Percentiles rank a stretch among this genome's conserved stretches.
Conservation (phyloP, 1,284 basidiomycete species). For the Gymnopus androsaceus region DNA sequence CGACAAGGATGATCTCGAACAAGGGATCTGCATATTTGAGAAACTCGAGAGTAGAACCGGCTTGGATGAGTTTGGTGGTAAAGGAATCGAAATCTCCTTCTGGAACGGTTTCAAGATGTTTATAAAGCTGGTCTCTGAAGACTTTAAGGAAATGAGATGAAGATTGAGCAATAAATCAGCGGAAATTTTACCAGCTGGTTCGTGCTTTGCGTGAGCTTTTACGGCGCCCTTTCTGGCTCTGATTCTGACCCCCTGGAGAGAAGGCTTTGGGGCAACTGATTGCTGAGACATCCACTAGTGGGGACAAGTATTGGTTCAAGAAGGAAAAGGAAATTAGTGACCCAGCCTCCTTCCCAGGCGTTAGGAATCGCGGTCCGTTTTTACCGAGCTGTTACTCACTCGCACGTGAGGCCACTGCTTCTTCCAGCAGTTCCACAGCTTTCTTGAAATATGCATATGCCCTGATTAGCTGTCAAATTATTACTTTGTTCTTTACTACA, state of each 20-base stretch:
- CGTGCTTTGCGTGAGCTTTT: constrained; percentile 88
- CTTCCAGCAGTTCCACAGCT: neutral
- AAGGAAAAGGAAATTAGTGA: neutral
- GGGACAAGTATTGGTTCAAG: neutral
- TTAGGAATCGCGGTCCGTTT: too few relatives aligned
- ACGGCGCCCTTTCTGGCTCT: constrained; percentile 87
- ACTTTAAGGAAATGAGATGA: constrained; percentile 48
- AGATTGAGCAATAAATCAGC: constrained; percentile 11
- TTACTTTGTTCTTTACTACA: too few relatives aligned
- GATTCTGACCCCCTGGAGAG: constrained; percentile 84
- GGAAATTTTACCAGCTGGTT: constrained; percentile 59
- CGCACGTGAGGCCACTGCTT: neutral
- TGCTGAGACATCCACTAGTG: constrained; percentile 84
- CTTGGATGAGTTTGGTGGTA: constrained; percentile 85
- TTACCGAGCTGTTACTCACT: too few relatives aligned
- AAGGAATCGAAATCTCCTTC: constrained; percentile 82
- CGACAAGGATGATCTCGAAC: constrained; percentile 93
- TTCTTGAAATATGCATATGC: neutral
- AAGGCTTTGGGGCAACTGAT: constrained; percentile 78
- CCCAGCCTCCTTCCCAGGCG: too few relatives aligned
- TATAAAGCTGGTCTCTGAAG: constrained; percentile 94
- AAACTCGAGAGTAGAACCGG: constrained; percentile 89
- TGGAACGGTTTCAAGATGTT: constrained; percentile 87
- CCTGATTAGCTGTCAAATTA: too few relatives aligned
- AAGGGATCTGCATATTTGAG: constrained; percentile 95